Conservation (phyloP, 495 filamentous ascomycete genomes). For the Penicillium samsonianum region DNA sequence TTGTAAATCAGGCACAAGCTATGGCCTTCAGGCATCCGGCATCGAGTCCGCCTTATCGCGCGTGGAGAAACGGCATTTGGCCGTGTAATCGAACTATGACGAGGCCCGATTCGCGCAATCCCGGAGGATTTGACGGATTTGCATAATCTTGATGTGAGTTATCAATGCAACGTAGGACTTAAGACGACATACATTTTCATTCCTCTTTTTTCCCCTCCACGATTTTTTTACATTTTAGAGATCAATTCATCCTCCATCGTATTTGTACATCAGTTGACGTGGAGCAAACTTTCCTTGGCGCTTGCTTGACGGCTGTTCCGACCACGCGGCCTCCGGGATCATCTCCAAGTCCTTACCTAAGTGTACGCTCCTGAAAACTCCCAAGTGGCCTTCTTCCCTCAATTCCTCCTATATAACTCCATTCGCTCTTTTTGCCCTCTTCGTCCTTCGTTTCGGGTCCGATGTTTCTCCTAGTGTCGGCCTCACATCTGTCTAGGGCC, state of each 20-base stretch:
- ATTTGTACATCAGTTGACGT: constrained; percentile 7
- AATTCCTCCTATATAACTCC: constrained; percentile 5
- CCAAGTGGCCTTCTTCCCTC: constrained; percentile 3
- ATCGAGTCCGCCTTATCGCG: background rate
- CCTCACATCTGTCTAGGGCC: constrained; percentile 10
- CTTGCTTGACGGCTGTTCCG: constrained; percentile 4
- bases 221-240: background rate
- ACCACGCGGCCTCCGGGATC: constrained; percentile 9
- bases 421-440: constrained; percentile 11
- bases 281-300: constrained; percentile 7
- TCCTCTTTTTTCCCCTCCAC: background rate
- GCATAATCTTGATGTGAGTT: background rate
- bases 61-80: background rate
- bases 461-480: constrained; percentile 15
- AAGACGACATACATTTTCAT: background rate
- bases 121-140: background rate
- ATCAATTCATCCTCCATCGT: background rate
- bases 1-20: background rate
- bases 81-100: background rate
- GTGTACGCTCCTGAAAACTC: constrained; percentile 5
- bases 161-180: background rate
- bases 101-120: background rate
- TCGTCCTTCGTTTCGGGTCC: constrained; percentile 16
- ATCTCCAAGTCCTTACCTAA: constrained; percentile 14
- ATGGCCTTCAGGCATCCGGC: background rate